Evolutionary conservation across 495 filamentous ascomycete genomes (phyloP).

Genomic region (Apiosordaria backusii): DNA sequence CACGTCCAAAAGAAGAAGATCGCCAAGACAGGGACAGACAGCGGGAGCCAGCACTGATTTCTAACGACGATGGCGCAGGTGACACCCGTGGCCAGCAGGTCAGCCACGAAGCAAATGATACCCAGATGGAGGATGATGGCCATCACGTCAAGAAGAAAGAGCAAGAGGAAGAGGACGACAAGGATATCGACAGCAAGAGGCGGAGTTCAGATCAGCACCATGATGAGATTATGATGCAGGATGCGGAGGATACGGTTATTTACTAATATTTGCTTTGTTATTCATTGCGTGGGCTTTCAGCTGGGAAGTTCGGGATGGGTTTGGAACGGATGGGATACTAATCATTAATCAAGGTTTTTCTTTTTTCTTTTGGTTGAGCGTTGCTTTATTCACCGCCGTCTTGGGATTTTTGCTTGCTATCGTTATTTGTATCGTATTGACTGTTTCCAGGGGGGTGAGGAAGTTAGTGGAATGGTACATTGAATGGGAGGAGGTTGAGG

Average conservation of each 20-base stretch:
- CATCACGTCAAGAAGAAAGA: constrained; percentile 21
- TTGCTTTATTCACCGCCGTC: neutral
- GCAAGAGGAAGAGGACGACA: neutral
- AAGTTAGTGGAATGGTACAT: neutral
- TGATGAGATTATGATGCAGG: constrained; percentile 67
- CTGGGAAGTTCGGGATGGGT: neutral
- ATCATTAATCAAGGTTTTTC: neutral
- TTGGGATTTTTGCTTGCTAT: neutral
- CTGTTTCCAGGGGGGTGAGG: no score
- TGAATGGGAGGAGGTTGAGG: neutral
- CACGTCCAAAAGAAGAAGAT: neutral
- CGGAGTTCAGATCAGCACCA: constrained; percentile 36
- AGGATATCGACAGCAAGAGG: neutral
- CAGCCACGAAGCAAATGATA: constrained; percentile 9
- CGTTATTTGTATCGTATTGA: neutral
- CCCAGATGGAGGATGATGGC: constrained; percentile 8
- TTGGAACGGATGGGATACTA: neutral
- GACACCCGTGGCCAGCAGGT: constrained; percentile 20
- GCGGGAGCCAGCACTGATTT: neutral
- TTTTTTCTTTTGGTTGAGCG: neutral
- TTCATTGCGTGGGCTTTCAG: neutral
- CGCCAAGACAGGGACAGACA: neutral
- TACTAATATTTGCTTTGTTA: constrained; percentile 52
- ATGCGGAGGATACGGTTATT: constrained; percentile 80
- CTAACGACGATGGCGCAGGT: constrained; percentile 17